A percentile compares a stretch with the other conserved stretches of the same genome.
Evolutionary conservation across 2,329 filamentous ascomycete species (phyloP).

Genomic region (Aspergillus caelatus): DNA sequence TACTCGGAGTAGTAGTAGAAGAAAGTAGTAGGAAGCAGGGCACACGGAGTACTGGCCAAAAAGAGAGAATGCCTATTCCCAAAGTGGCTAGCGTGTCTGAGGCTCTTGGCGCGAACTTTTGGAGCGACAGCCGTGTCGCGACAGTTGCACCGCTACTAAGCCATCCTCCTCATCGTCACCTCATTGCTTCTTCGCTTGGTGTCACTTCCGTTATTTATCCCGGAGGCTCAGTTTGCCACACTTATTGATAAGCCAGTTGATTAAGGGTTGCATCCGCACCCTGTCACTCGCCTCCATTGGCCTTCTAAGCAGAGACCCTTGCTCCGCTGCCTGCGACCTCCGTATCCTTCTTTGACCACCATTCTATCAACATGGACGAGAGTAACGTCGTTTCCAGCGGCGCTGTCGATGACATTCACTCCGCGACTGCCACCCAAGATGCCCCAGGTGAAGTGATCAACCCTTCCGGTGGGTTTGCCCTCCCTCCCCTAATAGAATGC

Average conservation of each 20-base stretch:
- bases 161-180: conserved; percentile 23
- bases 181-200: conserved; percentile 11
- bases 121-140: conserved; percentile 36
- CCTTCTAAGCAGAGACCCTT: conserved; percentile 23
- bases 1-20: too few species aligned
- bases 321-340: conserved; percentile 34
- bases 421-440: conserved; percentile 30
- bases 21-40: too few species aligned
- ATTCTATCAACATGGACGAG: conserved; percentile 41
- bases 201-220: conserved; percentile 6
- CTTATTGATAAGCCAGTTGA: conserved; percentile 3
- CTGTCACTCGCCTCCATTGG: conserved; percentile 17
- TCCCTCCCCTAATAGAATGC: conserved; percentile 15
- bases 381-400: conserved; percentile 29
- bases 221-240: conserved; percentile 4
- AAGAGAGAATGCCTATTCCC: not conserved
- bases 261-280: conserved; percentile 16
- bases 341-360: conserved; percentile 28
- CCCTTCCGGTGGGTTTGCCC: conserved; percentile 35
- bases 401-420: conserved; percentile 33
- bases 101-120: conserved; percentile 41
- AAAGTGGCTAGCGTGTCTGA: conserved; percentile 7
- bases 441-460: conserved; percentile 31
- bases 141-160: conserved; percentile 28
- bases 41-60: too few species aligned